phyloP scores from a whole-genome alignment of 192 early-diverging fungal species.

The Gaertneriomyces sp. region DNA sequence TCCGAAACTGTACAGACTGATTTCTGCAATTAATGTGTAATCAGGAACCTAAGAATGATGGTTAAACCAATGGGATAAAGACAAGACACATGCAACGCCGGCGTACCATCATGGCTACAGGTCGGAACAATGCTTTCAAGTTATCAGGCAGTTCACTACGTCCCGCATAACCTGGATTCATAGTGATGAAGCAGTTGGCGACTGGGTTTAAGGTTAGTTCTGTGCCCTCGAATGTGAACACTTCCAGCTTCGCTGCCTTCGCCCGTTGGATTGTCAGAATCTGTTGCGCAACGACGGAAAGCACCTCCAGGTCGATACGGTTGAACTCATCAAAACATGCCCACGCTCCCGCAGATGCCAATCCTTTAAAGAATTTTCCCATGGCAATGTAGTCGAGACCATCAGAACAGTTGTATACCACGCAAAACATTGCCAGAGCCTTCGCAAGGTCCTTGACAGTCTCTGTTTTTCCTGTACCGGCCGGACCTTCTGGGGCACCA shows the following conservation, averaged over 20 bases:
- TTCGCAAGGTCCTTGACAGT: slow-evolving; percentile 63
- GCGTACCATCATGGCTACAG: slow-evolving; percentile 53
- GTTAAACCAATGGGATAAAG: background rate
- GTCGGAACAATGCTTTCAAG: slow-evolving; percentile 57
- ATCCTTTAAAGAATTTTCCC: slow-evolving; percentile 64
- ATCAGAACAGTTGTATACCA: slow-evolving; percentile 64
- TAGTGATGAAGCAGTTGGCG: slow-evolving; percentile 58
- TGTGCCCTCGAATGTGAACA: slow-evolving; percentile 58
- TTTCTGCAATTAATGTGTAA: slow-evolving; percentile 62
- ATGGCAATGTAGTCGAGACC: slow-evolving; percentile 64
- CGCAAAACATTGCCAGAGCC: slow-evolving; percentile 64
- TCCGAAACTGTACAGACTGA: slow-evolving; percentile 61
- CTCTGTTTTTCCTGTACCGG: slow-evolving; percentile 61
- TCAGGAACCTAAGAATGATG: slow-evolving; percentile 49
- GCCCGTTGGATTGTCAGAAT: slow-evolving; percentile 61
- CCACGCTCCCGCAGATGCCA: slow-evolving; percentile 63
- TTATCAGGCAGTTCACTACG: slow-evolving; percentile 61
- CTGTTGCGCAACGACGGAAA: slow-evolving; percentile 62
- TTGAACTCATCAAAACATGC: slow-evolving; percentile 63
- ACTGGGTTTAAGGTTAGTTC: slow-evolving; percentile 54
- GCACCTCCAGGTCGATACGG: slow-evolving; percentile 61
- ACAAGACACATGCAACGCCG: background rate
- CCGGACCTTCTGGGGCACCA: slow-evolving; percentile 63
- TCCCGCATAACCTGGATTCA: slow-evolving; percentile 65
- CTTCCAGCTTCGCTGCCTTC: slow-evolving; percentile 54